Conservation (phyloP, 2,329 filamentous ascomycete species). For the Curvularia spicifera region DNA sequence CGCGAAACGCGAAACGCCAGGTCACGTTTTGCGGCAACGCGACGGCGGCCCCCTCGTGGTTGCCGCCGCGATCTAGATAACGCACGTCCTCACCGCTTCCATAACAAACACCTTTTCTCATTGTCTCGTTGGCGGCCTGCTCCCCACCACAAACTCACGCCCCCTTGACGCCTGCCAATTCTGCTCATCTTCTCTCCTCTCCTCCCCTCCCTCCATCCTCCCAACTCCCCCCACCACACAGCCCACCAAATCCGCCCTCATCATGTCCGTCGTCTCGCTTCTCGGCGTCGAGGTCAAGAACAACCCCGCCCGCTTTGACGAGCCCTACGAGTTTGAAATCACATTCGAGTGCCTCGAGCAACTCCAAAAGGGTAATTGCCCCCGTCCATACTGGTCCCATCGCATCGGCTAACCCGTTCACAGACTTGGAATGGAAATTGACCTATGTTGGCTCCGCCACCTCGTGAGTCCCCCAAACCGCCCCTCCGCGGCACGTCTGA, state of each 20-base stretch:
- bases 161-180: slow-evolving; percentile 6
- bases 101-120: slow-evolving; percentile 29
- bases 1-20: slow-evolving; percentile 28
- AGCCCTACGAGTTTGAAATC: slow-evolving; percentile 96
- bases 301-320: slow-evolving; percentile 93
- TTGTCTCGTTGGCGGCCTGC: slow-evolving; percentile 13
- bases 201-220: not conserved
- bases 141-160: slow-evolving; percentile 3
- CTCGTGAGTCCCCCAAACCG: slow-evolving; percentile 67
- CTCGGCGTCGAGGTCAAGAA: slow-evolving; percentile 95
- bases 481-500: slow-evolving; percentile 4
- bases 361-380: slow-evolving; percentile 80
- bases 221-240: not conserved
- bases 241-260: slow-evolving; percentile 37
- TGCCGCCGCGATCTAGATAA: slow-evolving; percentile 29
- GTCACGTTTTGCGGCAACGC: slow-evolving; percentile 22
- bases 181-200: not conserved
- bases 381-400: not conserved
- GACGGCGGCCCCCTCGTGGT: slow-evolving; percentile 18
- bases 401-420: slow-evolving; percentile 23
- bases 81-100: slow-evolving; percentile 33
- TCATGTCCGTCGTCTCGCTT: slow-evolving; percentile 95
- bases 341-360: slow-evolving; percentile 97
- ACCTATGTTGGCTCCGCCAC: slow-evolving; percentile 99
- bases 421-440: slow-evolving; percentile 98